Conservation (phyloP, 805 yeast genomes). For the Maudiozyma serrabonitensis region DNA sequence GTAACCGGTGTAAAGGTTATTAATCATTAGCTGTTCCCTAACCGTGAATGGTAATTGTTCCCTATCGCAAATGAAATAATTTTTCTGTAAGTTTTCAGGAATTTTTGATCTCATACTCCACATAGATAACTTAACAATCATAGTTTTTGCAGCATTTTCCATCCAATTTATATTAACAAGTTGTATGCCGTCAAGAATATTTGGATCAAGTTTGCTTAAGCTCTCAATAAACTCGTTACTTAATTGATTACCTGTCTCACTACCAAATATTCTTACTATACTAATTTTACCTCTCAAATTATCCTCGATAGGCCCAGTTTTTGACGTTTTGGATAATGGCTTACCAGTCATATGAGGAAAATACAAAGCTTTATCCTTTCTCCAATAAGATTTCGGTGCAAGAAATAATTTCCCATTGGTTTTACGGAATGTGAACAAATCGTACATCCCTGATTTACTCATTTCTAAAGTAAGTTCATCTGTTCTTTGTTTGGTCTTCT, state of each 20-base stretch:
- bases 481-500: slow-evolving; percentile 39
- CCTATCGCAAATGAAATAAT: slow-evolving; percentile 57
- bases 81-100: slow-evolving; percentile 42
- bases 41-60: slow-evolving; percentile 46
- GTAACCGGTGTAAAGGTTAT: slow-evolving; percentile 76
- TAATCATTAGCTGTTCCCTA: slow-evolving; percentile 51
- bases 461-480: slow-evolving; percentile 52
- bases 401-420: slow-evolving; percentile 79
- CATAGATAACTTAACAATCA: slow-evolving; percentile 45
- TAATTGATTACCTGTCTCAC: slow-evolving; percentile 56
- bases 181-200: slow-evolving; percentile 34
- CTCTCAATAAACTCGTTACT: slow-evolving; percentile 33
- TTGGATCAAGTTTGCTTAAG: slow-evolving; percentile 1
- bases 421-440: slow-evolving; percentile 52
- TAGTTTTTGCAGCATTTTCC: slow-evolving; percentile 61
- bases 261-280: slow-evolving; percentile 24
- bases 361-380: slow-evolving; percentile 57
- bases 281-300: slow-evolving; percentile 23
- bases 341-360: slow-evolving; percentile 72
- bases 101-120: slow-evolving; percentile 25
- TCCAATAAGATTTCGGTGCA: slow-evolving; percentile 75
- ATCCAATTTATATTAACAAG: slow-evolving; percentile 70
- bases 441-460: slow-evolving; percentile 58
- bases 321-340: slow-evolving; percentile 32
- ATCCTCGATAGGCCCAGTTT: slow-evolving; percentile 21